These are phyloP conservation scores for Phytophthora pistaciae DNA, from an alignment of 352 stramenopile species.

Conservation along the genomic window DNA sequence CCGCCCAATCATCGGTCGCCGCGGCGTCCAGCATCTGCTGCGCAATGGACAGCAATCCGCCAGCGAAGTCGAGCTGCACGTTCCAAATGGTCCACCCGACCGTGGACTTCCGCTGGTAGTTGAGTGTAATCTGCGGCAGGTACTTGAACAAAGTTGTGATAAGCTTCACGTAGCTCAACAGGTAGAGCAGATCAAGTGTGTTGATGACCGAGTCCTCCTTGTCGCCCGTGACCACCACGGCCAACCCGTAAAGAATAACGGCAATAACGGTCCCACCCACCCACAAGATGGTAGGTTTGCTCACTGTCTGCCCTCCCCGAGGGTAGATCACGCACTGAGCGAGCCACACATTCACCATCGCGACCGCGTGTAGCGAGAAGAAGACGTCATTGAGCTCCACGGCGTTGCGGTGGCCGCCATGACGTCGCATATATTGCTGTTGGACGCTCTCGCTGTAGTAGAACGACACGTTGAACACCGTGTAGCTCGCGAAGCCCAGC, in stretches of 20 bases:
- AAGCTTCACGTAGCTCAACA: constrained; percentile 96
- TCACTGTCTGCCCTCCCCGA: constrained; percentile 66
- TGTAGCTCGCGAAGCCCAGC: constrained; percentile 95
- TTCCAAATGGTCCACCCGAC: constrained; percentile 98
- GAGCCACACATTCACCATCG: constrained; percentile 91
- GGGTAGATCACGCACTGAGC: constrained; percentile 94
- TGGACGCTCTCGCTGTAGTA: constrained; percentile 91
- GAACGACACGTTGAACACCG: constrained; percentile 94
- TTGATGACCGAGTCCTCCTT: constrained; percentile 68
- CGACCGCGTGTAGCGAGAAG: constrained; percentile 95
- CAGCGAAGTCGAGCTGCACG: constrained; percentile 97
- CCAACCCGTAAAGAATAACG: constrained; percentile 58
- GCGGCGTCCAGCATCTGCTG: constrained; percentile 95
- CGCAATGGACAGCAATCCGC: constrained; percentile 91
- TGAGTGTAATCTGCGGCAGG: constrained; percentile 96
- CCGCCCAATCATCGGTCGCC: constrained; percentile 93
- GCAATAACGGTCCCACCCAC: constrained; percentile 56
- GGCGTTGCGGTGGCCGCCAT: constrained; percentile 83
- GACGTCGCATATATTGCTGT: constrained; percentile 86
- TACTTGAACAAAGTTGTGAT: constrained; percentile 91
- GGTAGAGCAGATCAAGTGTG: constrained; percentile 94
- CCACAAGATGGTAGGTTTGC: constrained; percentile 70
- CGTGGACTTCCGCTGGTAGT: constrained; percentile 96
- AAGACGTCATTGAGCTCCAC: constrained; percentile 94
- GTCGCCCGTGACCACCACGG: constrained; percentile 54